Base-by-base conservation (phyloP, 306 rosid species). In the Quercus wislizeni region DNA sequence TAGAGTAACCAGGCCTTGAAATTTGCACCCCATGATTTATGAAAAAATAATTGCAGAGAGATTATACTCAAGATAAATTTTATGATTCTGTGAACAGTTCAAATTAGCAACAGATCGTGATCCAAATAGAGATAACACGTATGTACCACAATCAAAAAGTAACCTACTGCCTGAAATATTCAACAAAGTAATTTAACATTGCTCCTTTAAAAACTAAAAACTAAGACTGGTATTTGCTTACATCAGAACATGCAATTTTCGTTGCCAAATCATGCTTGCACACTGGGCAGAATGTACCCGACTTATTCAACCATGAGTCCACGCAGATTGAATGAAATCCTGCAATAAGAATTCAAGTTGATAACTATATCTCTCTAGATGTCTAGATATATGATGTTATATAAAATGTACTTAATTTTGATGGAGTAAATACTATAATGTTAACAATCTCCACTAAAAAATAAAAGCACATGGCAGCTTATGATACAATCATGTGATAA, bases 261-360 rank as follows among this genome's bases (percentile, higher is more conserved):
- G 57, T 63, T 75, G 76, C 68, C 61, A 78, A 74, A 70, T 85
- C 88, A 71, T 43, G 85, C 82, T 85, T 85, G 83, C 88, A 85
- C 31, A 85, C 81, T 3, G 85, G 85, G 65, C 85, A 85, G 80
- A 73, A 81, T 33, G 85, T 43, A 3, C 88, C 88, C 75, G 85
- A 85, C 61, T 85, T 85, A 61, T 75, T 85, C 83, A 85, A 77
- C 88, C 88, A 85, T 5, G 62, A 81, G 62, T 75, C 74, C 78
- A 85, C 83, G 4, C 85, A 85, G 71, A 69, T 74, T 55, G 85
- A 78, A 81, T 85, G 88, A 81, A 81, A 85, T 65, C 78, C 85
- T 85, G 88, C 77, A 78, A 61, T 65, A 28, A 74, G 57, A 28
- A 35, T 71, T 57, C 79, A 52, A 67, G 61, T 25, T 72, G 23